phyloP scores from a whole-genome alignment of 352 stramenopile species.

The Pythium graminicola region DNA sequence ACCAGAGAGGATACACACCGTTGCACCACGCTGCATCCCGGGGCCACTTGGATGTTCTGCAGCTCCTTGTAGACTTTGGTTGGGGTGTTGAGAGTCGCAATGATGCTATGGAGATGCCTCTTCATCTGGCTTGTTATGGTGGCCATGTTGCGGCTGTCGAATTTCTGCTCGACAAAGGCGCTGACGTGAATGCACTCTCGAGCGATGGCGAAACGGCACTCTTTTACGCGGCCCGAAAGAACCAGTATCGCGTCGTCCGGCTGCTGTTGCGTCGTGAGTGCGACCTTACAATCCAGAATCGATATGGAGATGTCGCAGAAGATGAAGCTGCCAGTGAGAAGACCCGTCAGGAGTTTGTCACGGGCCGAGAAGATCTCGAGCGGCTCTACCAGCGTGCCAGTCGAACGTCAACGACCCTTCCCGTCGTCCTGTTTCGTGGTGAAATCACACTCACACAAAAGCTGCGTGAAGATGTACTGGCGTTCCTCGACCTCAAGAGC shows the following conservation, averaged over 20 bases:
- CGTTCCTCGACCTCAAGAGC: conserved; percentile 64
- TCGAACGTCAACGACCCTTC: no score
- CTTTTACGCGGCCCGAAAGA: conserved; percentile 70
- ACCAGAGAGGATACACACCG: conserved; percentile 51
- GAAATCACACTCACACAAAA: conserved; percentile 32
- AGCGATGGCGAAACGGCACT: conserved; percentile 57
- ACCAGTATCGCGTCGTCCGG: conserved; percentile 50
- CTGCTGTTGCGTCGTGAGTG: conserved; percentile 63
- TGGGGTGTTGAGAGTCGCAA: conserved; percentile 44
- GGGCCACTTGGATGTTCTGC: conserved; percentile 56
- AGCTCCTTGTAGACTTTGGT: conserved; percentile 59
- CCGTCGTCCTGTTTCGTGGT: conserved; percentile 6
- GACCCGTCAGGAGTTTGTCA: conserved; percentile 43
- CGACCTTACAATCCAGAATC: conserved; percentile 39
- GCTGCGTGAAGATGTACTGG: conserved; percentile 48
- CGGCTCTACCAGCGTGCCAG: conserved; percentile 19
- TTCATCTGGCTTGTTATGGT: conserved; percentile 63
- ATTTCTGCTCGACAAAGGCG: conserved; percentile 54
- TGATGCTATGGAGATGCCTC: conserved; percentile 48
- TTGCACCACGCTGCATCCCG: conserved; percentile 62
- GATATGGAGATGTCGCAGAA: conserved; percentile 60
- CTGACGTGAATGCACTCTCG: conserved; percentile 43
- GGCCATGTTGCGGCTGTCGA: conserved; percentile 51
- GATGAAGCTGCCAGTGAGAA: conserved; percentile 55
- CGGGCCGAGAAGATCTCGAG: conserved; percentile 42